phyloP scores from a whole-genome alignment of 345 rosid species.

The Adansonia digitata region DNA sequence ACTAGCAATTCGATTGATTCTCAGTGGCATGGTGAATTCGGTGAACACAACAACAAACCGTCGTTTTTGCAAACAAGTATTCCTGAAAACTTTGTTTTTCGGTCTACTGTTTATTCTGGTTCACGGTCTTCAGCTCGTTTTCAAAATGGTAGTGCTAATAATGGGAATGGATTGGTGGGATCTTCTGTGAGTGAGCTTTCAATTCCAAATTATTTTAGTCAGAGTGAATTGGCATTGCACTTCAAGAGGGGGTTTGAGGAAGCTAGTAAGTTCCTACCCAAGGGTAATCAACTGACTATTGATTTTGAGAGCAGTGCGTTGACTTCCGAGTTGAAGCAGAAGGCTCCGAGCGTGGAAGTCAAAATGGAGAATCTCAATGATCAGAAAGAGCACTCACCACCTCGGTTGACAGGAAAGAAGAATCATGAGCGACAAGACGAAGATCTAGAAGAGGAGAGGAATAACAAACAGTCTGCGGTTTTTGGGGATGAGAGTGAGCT shows the following conservation, averaged over 20 bases:
- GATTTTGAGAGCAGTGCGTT: constrained; percentile 26
- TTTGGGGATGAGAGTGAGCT: constrained; percentile 31
- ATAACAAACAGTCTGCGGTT: constrained; percentile 51
- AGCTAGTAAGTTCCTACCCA: constrained; percentile 87
- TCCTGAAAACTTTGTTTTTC: constrained; percentile 16
- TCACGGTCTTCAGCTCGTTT: not conserved
- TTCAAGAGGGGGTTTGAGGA: constrained; percentile 75
- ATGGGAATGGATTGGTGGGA: constrained; percentile 14
- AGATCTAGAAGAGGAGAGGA: constrained; percentile 46
- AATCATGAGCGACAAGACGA: constrained; percentile 45
- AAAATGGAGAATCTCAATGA: constrained; percentile 33
- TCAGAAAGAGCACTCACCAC: constrained; percentile 16
- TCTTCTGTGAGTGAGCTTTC: constrained; percentile 37
- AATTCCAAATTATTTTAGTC: constrained; percentile 46
- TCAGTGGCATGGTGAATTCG: constrained; percentile 15
- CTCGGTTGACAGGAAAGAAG: constrained; percentile 47
- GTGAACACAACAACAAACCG: constrained; percentile 4
- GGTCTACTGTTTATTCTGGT: constrained; percentile 1
- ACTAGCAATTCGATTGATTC: constrained; percentile 24
- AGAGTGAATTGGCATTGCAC: constrained; percentile 52
- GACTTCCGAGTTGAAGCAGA: constrained; percentile 15
- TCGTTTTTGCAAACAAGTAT: constrained; percentile 13
- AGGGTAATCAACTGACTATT: constrained; percentile 36
- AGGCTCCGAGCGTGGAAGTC: constrained; percentile 13
- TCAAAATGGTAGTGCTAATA: constrained; percentile 2